Base-by-base conservation (phyloP, 768 basidiomycete species). In the Ramaria rubella region DNA sequence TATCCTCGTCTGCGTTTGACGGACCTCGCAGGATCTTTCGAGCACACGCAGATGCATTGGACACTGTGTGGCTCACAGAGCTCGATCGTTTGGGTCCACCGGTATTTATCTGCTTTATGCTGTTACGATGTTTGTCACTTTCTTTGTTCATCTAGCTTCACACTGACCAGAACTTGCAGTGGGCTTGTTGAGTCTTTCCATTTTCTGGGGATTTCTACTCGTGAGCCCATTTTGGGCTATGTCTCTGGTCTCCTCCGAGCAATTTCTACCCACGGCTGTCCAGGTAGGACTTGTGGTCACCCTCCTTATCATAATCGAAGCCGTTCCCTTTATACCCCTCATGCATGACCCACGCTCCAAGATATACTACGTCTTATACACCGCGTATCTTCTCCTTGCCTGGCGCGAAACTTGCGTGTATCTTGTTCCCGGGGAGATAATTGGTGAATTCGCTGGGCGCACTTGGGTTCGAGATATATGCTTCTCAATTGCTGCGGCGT, bases 131-230 rank as follows among this genome's bases (percentile, higher is more conserved):
- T 56, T 30, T 23, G 55, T 56, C 17, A 5, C 14, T 33, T 19
- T 42, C 8, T 31, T 27, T 31, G 43, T 24, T 26, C 26, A 56
- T 19, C 30, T 17, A 27, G n/a, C 29, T 11, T 56, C 8, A 23
- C 21, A 24, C 27, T 56, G 31, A 45, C 43, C 31, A 40, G 19
- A 6, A 9, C 19, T 9, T 29, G 4, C 26, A 56, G 55, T 56
- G 12, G 55, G 55, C 26, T 27, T 56, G 33, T 27, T 56, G 17
- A 56, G 55, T 36, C 43, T 56, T 12, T 26, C 44, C 17, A 21
- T 56, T 33, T 56, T 56, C 44, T 56, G 55, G 55, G 55, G 55
- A 14, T 48, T 56, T 21, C 43, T 56, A 21, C 27, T 56, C 27
- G 31, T 48, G 11, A 49, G 55, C 36, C 55, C 55, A 33, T 27